phyloP scores from a whole-genome alignment of 192 early-diverging fungal species.

The Coemansia sp. region DNA sequence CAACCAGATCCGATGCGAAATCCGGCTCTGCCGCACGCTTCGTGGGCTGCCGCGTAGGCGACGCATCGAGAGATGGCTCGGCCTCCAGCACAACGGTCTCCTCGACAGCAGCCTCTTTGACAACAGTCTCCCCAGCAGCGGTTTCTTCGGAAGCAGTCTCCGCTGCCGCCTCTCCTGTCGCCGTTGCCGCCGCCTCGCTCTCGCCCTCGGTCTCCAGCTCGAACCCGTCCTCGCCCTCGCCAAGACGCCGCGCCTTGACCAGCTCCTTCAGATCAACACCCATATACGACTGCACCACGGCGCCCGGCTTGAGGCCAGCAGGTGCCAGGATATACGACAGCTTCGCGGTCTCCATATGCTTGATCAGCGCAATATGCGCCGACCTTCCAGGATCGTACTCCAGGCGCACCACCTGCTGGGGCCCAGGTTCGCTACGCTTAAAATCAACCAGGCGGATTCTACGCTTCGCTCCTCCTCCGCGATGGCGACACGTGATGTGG shows the following conservation, averaged over 20 bases:
- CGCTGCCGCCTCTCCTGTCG: neutral
- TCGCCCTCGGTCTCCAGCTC: slow-evolving; percentile 4
- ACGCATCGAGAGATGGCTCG: too few species aligned
- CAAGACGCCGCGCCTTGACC: neutral
- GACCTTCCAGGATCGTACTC: slow-evolving; percentile 95
- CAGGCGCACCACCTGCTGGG: slow-evolving; percentile 81
- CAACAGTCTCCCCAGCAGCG: neutral
- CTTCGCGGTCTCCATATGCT: slow-evolving; percentile 72
- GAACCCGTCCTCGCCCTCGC: slow-evolving; percentile 6
- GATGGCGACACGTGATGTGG: slow-evolving; percentile 86
- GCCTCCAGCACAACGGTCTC: neutral
- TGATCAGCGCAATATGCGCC: slow-evolving; percentile 84
- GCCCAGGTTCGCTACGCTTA: slow-evolving; percentile 69
- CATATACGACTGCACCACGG: slow-evolving; percentile 66
- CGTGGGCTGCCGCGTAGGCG: too few species aligned
- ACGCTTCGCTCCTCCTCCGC: slow-evolving; percentile 91
- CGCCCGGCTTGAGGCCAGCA: slow-evolving; percentile 71
- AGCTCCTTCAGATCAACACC: slow-evolving; percentile 3
- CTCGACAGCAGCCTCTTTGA: neutral
- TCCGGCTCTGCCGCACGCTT: neutral
- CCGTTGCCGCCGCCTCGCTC: neutral
- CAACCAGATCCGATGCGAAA: neutral
- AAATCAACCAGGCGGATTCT: slow-evolving; percentile 89
- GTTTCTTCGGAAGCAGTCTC: too few species aligned
- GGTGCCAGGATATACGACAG: slow-evolving; percentile 88